Base-by-base conservation (phyloP, 1,284 basidiomycete genomes). In the Rhizoctonia solani region DNA sequence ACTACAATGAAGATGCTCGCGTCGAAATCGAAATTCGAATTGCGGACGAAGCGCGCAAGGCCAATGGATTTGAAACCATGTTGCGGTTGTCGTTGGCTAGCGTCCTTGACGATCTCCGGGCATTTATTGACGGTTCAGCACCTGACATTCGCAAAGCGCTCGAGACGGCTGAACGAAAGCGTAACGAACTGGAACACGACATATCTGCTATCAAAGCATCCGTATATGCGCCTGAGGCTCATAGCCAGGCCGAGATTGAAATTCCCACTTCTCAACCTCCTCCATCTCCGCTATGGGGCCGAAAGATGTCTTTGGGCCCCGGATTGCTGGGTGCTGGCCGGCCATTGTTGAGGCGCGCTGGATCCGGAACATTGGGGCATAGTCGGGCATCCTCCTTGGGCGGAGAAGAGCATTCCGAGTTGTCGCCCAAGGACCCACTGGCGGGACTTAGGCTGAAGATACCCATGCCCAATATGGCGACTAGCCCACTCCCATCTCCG, bases 1-100 rank as follows among this genome's bases (percentile, higher is more conserved):
- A 95, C 74, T 91, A 86, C 71, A 86, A 87, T 21, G 92, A 94
- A 75, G 92, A 95, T 72, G 87, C 87, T 0, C 84, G 90, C 1
- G 92, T 95, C 1, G 92, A 94, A 74, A 79, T 94, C 19, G 92
- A 95, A 77, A 94, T 95, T 55, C 86, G 86, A 21, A 79, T 89
- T 14, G 85, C 90, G 0, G 92, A 95, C 75, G 91, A 92, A 71
- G 84, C 84, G 37, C 81, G 93, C 8, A 80, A 89, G 0, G 80
- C 81, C 9, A 82, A 82, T 6, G 91, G 92, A 1, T 92, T 88
- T 71, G 86, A 89, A 72, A 87, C 89, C 0, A 76, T 93, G 14
- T 77, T 93, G 8, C 92, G 39, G 81, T 83, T 41, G 81, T 82
- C 13, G 82, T 83, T 0, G 73, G 87, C 74, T 30, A 74, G 81